Conservation (phyloP, 192 early-diverging fungal species). For the Oehlia diaphana region DNA sequence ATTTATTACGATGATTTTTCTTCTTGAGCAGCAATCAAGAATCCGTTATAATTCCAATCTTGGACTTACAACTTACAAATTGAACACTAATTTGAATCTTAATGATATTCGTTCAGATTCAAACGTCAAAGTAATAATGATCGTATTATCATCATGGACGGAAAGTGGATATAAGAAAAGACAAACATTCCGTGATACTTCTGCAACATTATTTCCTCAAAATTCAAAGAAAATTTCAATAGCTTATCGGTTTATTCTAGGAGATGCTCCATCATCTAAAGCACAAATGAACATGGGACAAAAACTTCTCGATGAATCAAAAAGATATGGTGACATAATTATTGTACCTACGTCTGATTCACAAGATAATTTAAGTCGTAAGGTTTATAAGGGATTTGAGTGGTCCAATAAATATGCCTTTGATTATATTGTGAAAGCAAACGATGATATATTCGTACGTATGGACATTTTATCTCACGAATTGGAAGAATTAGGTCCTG, state of each 20-base stretch:
- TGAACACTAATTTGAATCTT: slow-evolving; percentile 33
- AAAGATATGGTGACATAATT: slow-evolving; percentile 49
- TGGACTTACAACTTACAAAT: slow-evolving; percentile 31
- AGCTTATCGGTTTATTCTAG: slow-evolving; percentile 53
- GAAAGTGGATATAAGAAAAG: slow-evolving; percentile 51
- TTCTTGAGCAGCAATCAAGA: slow-evolving; percentile 45
- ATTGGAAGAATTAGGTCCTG: slow-evolving; percentile 42
- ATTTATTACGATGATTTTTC: slow-evolving; percentile 56
- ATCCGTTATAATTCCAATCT: slow-evolving; percentile 37
- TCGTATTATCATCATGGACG: slow-evolving; percentile 60
- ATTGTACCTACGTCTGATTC: slow-evolving; percentile 55
- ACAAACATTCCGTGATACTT: slow-evolving; percentile 47
- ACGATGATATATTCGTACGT: slow-evolving; percentile 63
- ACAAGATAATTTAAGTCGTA: slow-evolving; percentile 54
- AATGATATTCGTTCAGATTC: slow-evolving; percentile 35
- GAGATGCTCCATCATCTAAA: slow-evolving; percentile 47
- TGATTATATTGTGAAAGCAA: slow-evolving; percentile 59
- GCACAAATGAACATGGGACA: slow-evolving; percentile 42
- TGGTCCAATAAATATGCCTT: slow-evolving; percentile 55
- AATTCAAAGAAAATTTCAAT: slow-evolving; percentile 44
- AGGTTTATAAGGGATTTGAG: slow-evolving; percentile 56
- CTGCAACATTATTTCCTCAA: slow-evolving; percentile 46
- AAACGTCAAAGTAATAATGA: slow-evolving; percentile 49
- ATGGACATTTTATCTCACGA: slow-evolving; percentile 55
- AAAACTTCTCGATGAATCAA: slow-evolving; percentile 47